Base-by-base conservation (phyloP, 2,329 filamentous ascomycete genomes). In the Sporothrix mexicana region DNA sequence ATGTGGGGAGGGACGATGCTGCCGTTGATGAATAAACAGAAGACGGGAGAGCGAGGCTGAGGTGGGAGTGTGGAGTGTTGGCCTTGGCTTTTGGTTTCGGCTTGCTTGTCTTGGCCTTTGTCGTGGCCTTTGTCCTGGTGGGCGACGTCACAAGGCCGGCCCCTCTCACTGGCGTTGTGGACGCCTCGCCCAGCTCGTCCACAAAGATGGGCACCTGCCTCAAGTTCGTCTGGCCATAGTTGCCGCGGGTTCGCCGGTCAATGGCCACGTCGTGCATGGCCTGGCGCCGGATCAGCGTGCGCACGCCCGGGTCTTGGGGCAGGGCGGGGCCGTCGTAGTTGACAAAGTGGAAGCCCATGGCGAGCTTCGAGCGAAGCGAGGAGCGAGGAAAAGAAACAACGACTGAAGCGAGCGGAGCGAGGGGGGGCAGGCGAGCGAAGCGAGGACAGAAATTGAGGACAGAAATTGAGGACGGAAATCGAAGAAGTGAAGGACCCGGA, bases 191-290 rank as follows among this genome's bases (percentile, higher is more conserved):
- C 25, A 13, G 23, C 20, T 15, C 20, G 47, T 53, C 64, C 4
- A 23, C 25, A 45, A 55, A 69, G 10, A 55, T 13, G 47, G 66
- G 49, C 49, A 55, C 47, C n/a, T 69, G 66, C 9, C 49, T 8
- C 17, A 23, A 17, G 13, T 55, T 69, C 2, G 66, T 23, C 20
- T 69, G 25, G 2, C 66, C 66, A 17, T 69, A 69, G 30, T n/a
- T 23, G 30, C 49, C 49, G 66, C 66, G 66, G 1, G 49, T 4
- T 8, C 66, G 47, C 8, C 66, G 25, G 9, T 69, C 66, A 2
- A 69, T 12, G 25, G 49, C 66, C 9, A 69, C 66, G 13, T 69
- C 66, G n/a, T 51, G 47, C 66, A 69, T 69, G 1, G 66, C 66
- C 15, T 69, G 66, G n/a, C 66, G 66, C 13, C 66, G 66, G 30